Percentiles rank a stretch among this genome's conserved stretches.
phyloP scores from a whole-genome alignment of 2,329 filamentous ascomycete species.

The Colletotrichum noveboracense region DNA sequence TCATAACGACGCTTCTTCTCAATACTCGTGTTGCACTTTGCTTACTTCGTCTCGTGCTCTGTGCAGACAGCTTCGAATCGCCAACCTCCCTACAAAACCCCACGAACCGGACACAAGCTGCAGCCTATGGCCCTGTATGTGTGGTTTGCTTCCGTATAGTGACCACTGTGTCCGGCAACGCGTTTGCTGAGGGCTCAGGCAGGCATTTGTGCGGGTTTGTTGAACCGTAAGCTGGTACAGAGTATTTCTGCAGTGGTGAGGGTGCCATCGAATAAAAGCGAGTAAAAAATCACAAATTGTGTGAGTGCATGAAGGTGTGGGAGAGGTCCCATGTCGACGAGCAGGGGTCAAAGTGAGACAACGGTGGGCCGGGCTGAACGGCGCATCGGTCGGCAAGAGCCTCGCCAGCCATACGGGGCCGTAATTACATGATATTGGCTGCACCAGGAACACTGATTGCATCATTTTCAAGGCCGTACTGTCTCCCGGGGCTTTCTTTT shows the following conservation, averaged over 20 bases:
- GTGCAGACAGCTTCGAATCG: background rate
- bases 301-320: conserved; percentile 26
- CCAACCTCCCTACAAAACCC: background rate
- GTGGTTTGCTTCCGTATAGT: background rate
- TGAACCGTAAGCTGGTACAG: background rate
- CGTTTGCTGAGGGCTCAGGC: background rate
- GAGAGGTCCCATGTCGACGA: conserved; percentile 23
- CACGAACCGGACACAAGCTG: background rate
- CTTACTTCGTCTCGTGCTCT: background rate
- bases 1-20: background rate
- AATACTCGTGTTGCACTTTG: background rate
- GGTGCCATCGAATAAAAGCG: background rate
- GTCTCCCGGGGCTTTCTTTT: conserved; percentile 9
- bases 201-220: background rate
- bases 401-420: conserved; percentile 19
- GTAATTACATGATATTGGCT: conserved; percentile 20
- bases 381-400: conserved; percentile 25
- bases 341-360: conserved; percentile 25
- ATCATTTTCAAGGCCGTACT: conserved; percentile 18
- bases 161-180: background rate
- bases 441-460: conserved; percentile 14
- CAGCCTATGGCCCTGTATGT: background rate
- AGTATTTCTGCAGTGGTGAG: background rate
- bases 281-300: conserved; percentile 11
- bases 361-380: conserved; percentile 23